A percentile compares a stretch with the other conserved stretches of the same genome.
Evolutionary conservation across 495 filamentous ascomycete species (phyloP).

Genomic region (Penicillium herquei): DNA sequence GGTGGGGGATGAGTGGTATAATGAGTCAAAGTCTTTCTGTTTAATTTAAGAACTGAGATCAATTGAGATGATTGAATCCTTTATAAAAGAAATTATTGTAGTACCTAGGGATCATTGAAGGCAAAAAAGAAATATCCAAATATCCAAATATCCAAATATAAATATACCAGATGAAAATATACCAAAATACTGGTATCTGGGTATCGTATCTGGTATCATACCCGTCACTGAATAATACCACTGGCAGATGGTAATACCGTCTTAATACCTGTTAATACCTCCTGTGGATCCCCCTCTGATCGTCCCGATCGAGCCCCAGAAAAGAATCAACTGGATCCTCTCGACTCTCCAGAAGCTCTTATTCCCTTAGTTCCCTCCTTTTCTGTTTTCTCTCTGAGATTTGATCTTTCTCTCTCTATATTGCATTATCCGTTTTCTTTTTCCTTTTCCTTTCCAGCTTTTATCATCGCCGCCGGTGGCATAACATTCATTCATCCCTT

Average conservation of each 20-base stretch:
- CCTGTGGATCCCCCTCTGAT: conserved; percentile 24
- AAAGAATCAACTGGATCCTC: conserved; percentile 24
- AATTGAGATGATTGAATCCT: too few species aligned
- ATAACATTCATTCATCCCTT: conserved; percentile 26
- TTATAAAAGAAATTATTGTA: too few species aligned
- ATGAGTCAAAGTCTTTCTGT: too few species aligned
- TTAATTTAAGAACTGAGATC: too few species aligned
- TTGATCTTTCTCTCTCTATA: conserved; percentile 4
- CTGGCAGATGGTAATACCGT: conserved; percentile 6
- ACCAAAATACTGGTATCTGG: too few species aligned
- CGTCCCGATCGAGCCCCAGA: conserved; percentile 33
- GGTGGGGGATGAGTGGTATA: too few species aligned
- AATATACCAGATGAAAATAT: too few species aligned
- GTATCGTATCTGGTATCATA: too few species aligned
- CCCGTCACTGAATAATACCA: too few species aligned
- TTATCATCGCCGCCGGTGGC: conserved; percentile 35
- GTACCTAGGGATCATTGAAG: too few species aligned
- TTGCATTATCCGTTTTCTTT: conserved; percentile 10
- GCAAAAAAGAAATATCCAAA: too few species aligned
- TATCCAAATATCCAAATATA: too few species aligned
- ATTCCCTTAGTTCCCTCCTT: conserved; percentile 18
- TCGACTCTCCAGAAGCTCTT: conserved; percentile 22
- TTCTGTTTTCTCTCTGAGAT: conserved; percentile 5
- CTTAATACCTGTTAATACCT: conserved; percentile 9
- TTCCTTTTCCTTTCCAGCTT: conserved; percentile 22